phyloP scores from a whole-genome alignment of 164 flowering plant species.

The Piper longum region DNA sequence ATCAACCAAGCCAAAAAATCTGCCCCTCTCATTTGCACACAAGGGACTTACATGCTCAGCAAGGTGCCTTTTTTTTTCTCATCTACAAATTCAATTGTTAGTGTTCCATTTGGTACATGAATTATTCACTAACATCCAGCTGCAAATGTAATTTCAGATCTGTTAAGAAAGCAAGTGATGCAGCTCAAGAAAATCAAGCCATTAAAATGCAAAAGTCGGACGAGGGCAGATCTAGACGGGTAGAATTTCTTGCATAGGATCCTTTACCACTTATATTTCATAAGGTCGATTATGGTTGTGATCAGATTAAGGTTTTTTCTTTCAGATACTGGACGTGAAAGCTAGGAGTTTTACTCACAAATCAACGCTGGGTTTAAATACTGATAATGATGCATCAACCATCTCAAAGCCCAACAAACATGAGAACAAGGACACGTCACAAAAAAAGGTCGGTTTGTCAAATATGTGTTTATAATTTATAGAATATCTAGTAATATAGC shows the following conservation, averaged over 20 bases:
- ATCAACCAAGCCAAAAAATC: conserved; percentile 7
- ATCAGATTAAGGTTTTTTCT: neutral
- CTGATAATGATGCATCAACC: conserved; percentile 11
- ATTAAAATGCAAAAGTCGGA: conserved; percentile 89
- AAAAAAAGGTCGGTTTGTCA: conserved; percentile 46
- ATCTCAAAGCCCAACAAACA: conserved; percentile 27
- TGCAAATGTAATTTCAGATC: neutral
- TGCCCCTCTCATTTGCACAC: neutral
- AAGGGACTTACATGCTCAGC: neutral
- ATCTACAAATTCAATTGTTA: too few species aligned
- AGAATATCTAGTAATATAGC: neutral
- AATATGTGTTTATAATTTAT: neutral
- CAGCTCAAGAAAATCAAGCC: conserved; percentile 82
- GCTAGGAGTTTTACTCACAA: conserved; percentile 62
- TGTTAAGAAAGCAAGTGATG: conserved; percentile 26
- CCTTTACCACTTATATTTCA: neutral
- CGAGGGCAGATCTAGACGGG: conserved; percentile 79
- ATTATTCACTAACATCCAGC: neutral
- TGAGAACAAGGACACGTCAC: conserved; percentile 10
- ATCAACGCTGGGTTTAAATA: conserved; percentile 31
- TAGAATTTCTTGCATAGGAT: conserved; percentile 2
- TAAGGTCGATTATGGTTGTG: neutral
- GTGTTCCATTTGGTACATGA: neutral
- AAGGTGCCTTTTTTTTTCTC: neutral
- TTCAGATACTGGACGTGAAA: conserved; percentile 63